These are phyloP conservation scores for Saccharomycopsis hybrid DNA, from an alignment of 1,139 yeast genomes.

Conservation along the genomic window DNA sequence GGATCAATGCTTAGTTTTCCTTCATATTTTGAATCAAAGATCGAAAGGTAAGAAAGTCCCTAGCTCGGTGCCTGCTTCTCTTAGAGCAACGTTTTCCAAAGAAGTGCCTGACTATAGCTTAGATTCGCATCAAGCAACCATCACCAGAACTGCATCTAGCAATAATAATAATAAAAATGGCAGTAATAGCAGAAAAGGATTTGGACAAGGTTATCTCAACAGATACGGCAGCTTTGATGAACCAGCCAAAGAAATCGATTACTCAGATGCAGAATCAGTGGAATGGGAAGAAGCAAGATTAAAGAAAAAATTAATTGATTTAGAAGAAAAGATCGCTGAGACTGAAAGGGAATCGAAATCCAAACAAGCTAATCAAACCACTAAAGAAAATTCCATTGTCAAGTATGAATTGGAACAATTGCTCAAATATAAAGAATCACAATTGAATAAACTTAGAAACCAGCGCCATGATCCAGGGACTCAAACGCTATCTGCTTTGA, in stretches of 20 bases:
- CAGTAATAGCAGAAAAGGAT: slow-evolving; percentile 22
- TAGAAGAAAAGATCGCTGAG: slow-evolving; percentile 57
- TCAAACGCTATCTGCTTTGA: slow-evolving; percentile 36
- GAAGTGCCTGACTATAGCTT: slow-evolving; percentile 75
- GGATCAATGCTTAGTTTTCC: slow-evolving; percentile 83
- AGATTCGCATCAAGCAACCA: slow-evolving; percentile 40
- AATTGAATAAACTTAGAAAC: slow-evolving; percentile 31
- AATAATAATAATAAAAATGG: slow-evolving; percentile 24
- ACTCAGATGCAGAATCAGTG: slow-evolving; percentile 25
- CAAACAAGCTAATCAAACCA: slow-evolving; percentile 33
- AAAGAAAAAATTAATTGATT: slow-evolving; percentile 68
- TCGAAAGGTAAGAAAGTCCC: slow-evolving; percentile 86
- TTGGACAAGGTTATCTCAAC: slow-evolving; percentile 16
- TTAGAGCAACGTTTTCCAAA: slow-evolving; percentile 87
- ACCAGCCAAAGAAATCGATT: slow-evolving; percentile 16
- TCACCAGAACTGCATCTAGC: slow-evolving; percentile 26
- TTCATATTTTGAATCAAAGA: slow-evolving; percentile 87
- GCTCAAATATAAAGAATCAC: slow-evolving; percentile 62
- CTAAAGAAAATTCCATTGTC: slow-evolving; percentile 34
- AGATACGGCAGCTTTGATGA: slow-evolving; percentile 14
- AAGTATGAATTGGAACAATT: slow-evolving; percentile 80
- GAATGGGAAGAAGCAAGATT: slow-evolving; percentile 81
- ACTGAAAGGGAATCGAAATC: slow-evolving; percentile 33
- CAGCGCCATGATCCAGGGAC: slow-evolving; percentile 22
- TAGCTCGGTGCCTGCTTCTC: slow-evolving; percentile 86